Base-by-base conservation (phyloP, 345 rosid genomes). In the thale cress (Arabidopsis thaliana) region DNA sequence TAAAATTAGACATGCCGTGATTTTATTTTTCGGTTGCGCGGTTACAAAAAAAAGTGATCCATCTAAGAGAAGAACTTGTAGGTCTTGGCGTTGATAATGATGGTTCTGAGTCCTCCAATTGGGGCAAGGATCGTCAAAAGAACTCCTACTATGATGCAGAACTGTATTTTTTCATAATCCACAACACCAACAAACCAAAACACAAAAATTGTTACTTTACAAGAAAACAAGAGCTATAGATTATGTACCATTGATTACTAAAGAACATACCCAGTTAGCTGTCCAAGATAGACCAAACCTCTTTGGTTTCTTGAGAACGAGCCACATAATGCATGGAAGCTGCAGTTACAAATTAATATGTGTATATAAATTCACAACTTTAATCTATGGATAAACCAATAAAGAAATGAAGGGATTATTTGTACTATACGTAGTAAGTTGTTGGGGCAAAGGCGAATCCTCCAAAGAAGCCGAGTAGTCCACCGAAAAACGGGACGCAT, bases 311-410 rank as follows among this genome's bases (percentile, higher is more conserved):
- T 67, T 76, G 76, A 89, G 48, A 49, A 69, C 58, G 24, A 91
- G 88, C 93, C 93, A 91, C 10, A 91, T 86, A 71, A 89, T 81
- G 89, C 91, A 87, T 37, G 97, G 97, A 25, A 91, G 87, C 95
- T 91, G 84, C 79, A 79, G n/a, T 40, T 20, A 32, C 49, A 69
- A 13, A 42, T 14, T 23, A 25, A 44, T 49, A 1, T 38, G 34
- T 38, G 34, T 38, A 40, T 3, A 55, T n/a, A 0, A 38, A 5
- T 65, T 65, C 41, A 45, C 59, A 65, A 56, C 8, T 65, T 23
- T 12, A 13, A 12, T 16, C 7, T 57, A 7, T 34, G 8, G 7
- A 14, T 16, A 66, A 56, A 32, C 3, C 23, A 57, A 55, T 23
- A 57, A 33, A 38, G 1, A 1, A n/a, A 46, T 37, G 67, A 49